Evolutionary conservation across 2,329 filamentous ascomycete species (phyloP).

Genomic region (Neurospora sp.): DNA sequence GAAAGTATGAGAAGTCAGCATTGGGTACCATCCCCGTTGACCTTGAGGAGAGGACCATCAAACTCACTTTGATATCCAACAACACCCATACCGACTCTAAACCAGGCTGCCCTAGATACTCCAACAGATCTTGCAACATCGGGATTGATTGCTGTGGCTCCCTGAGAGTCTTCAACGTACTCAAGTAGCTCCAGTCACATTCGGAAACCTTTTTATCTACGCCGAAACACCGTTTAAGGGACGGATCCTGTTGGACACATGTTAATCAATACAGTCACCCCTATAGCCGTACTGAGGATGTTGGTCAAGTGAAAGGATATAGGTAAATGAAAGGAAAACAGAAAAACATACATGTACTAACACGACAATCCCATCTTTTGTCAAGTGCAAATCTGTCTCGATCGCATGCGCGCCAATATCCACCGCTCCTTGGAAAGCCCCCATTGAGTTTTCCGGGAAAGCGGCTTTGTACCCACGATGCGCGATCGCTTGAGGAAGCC

Average conservation of each 20-base stretch:
- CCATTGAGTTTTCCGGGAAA: conserved; percentile 80
- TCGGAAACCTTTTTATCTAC: conserved; percentile 61
- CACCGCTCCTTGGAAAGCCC: conserved; percentile 64
- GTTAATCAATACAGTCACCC: neutral
- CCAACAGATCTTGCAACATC: conserved; percentile 61
- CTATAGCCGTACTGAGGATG: neutral
- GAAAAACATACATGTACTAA: conserved; percentile 58
- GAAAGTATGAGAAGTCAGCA: neutral
- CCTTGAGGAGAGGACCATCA: neutral
- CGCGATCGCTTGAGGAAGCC: conserved; percentile 61
- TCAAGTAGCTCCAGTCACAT: conserved; percentile 65
- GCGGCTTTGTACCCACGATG: conserved; percentile 70
- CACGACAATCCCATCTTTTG: conserved; percentile 74
- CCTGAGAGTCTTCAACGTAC: conserved; percentile 54
- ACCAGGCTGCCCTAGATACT: conserved; percentile 56
- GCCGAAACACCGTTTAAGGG: conserved; percentile 74
- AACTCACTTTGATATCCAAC: conserved; percentile 72
- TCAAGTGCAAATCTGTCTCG: conserved; percentile 81
- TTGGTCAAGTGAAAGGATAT: neutral
- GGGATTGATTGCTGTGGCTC: conserved; percentile 65
- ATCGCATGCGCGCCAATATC: conserved; percentile 67
- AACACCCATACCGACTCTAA: conserved; percentile 66
- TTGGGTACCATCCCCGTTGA: neutral
- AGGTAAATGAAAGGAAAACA: neutral
- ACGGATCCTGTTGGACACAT: conserved; percentile 47